phyloP scores from a whole-genome alignment of 176 grass and related monocot genomes.

The Aegilops bicornis region DNA sequence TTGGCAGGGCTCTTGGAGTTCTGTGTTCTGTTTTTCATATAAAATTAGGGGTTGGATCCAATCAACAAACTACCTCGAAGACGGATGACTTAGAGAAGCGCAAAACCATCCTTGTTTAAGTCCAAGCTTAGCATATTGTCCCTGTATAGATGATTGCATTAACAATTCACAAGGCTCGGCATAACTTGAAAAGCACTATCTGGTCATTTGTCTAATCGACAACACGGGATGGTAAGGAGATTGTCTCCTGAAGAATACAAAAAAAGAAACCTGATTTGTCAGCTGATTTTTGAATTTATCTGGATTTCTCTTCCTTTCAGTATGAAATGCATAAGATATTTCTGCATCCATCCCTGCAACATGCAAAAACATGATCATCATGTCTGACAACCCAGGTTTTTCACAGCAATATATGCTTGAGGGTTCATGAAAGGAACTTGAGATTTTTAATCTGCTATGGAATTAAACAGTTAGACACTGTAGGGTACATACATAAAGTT shows the following conservation, averaged over 20 bases:
- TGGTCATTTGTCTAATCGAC: constrained; percentile 14
- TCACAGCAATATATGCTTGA: neutral
- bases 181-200: constrained; percentile 14
- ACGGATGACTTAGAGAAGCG: constrained; percentile 69
- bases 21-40: neutral
- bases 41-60: neutral
- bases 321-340: constrained; percentile 95
- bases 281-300: constrained; percentile 93
- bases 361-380: constrained; percentile 29
- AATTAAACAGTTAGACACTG: neutral
- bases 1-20: neutral
- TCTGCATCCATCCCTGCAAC: constrained; percentile 88
- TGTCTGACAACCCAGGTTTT: neutral
- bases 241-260: neutral
- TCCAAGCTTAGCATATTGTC: constrained; percentile 82
- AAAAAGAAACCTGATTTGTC: constrained; percentile 67
- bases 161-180: constrained; percentile 14
- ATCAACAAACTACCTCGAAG: constrained; percentile 54
- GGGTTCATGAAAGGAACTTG: constrained; percentile 16
- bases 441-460: neutral
- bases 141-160: constrained; percentile 46
- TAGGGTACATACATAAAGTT: neutral
- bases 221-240: constrained; percentile 4
- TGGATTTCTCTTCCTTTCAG: constrained; percentile 82
- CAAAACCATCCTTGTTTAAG: constrained; percentile 81